Conservation (phyloP, 768 basidiomycete genomes). For the Wakefieldia striispora region DNA sequence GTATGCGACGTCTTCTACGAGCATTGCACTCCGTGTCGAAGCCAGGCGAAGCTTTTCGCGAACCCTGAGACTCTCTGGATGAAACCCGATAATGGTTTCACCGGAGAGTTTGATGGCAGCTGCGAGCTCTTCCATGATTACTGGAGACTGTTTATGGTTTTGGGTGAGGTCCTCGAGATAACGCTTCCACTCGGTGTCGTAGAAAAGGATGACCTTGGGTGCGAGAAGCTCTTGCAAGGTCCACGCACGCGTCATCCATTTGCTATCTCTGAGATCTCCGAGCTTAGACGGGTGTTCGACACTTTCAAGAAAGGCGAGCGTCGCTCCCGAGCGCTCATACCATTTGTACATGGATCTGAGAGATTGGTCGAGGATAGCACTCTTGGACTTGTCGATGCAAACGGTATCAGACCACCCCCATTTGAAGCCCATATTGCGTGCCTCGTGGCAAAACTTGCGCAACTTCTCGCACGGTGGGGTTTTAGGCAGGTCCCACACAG, state of each 20-base stretch:
- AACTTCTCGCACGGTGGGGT: slow-evolving; percentile 3
- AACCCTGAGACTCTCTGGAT: slow-evolving; percentile 4
- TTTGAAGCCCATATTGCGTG: slow-evolving; percentile 5
- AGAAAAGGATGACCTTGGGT: slow-evolving; percentile 9
- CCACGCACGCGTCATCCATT: slow-evolving; percentile 16
- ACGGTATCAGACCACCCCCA: slow-evolving; percentile 16
- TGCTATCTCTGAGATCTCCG: not conserved
- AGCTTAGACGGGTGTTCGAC: not conserved
- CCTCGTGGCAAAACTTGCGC: slow-evolving; percentile 5
- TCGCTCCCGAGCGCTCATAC: slow-evolving; percentile 9
- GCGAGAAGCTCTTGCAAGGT: slow-evolving; percentile 18
- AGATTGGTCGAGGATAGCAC: slow-evolving; percentile 1
- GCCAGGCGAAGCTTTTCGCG: slow-evolving; percentile 12
- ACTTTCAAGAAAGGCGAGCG: not conserved
- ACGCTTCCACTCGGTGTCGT: slow-evolving; percentile 5
- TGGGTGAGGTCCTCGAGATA: slow-evolving; percentile 1
- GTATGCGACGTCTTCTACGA: slow-evolving; percentile 11
- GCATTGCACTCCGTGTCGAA: slow-evolving; percentile 6
- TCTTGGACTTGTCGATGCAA: slow-evolving; percentile 7
- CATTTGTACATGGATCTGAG: slow-evolving; percentile 14
- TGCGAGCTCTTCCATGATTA: slow-evolving; percentile 10
- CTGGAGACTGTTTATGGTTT: slow-evolving; percentile 11
- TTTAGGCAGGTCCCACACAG: slow-evolving; percentile 4
- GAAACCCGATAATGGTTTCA: not conserved
- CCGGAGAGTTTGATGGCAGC: slow-evolving; percentile 5